These are phyloP conservation scores for Mucor ambiguus DNA, from an alignment of 371 early-diverging fungal species.

Conservation along the genomic window DNA sequence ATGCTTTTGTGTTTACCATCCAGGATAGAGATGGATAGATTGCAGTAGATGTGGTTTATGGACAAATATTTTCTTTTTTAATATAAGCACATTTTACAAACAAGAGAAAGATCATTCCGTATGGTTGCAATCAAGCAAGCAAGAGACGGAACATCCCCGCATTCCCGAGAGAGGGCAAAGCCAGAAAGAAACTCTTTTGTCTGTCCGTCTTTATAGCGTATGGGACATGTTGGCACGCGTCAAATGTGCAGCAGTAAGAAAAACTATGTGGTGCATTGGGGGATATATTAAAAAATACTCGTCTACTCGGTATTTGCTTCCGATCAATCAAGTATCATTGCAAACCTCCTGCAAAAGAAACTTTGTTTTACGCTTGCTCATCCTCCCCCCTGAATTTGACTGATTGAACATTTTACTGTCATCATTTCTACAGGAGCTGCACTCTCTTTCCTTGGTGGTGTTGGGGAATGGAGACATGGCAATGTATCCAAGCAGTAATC, in stretches of 20 bases:
- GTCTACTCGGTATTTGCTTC: conserved; percentile 18
- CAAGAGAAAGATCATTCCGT: background rate
- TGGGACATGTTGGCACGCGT: conserved; percentile 16
- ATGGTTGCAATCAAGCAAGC: background rate
- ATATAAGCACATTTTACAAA: conserved; percentile 10
- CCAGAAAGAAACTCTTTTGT: background rate
- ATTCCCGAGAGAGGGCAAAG: conserved; percentile 16
- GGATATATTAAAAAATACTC: conserved; percentile 26
- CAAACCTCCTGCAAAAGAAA: conserved; percentile 3
- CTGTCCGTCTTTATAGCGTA: background rate
- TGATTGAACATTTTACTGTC: conserved; percentile 26
- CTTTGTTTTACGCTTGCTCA: background rate
- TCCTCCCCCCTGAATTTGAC: background rate
- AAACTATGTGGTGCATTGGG: conserved; percentile 2
- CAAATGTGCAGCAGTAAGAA: conserved; percentile 24
- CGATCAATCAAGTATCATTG: conserved; percentile 8
- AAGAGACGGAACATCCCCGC: conserved; percentile 25
- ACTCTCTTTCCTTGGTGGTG: background rate
- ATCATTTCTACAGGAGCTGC: background rate
- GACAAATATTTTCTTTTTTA: conserved; percentile 9
- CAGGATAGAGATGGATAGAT: background rate
- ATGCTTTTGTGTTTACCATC: conserved; percentile 14
- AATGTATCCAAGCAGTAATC: background rate
- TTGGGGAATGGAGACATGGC: background rate
- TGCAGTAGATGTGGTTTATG: background rate